A percentile compares a stretch with the other conserved stretches of the same genome.
phyloP scores from a whole-genome alignment of 2,329 filamentous ascomycete genomes.

The Sarocladiaceae sp. region DNA sequence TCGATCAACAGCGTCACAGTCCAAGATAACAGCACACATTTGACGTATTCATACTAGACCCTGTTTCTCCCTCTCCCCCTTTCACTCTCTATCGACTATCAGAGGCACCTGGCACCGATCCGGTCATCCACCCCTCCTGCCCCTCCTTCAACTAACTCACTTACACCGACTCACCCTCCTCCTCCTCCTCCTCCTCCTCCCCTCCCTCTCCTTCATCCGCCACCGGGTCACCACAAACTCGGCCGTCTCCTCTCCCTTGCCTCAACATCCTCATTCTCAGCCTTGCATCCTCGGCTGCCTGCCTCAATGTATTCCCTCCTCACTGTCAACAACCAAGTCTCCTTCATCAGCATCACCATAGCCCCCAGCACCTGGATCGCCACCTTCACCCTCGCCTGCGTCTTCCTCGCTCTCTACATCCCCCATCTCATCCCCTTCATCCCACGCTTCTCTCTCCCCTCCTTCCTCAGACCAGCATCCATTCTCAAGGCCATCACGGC shows the following conservation, averaged over 20 bases:
- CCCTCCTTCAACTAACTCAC: neutral
- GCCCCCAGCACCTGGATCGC: constrained; percentile 53
- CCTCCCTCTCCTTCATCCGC: neutral
- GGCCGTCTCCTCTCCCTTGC: neutral
- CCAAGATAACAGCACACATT: no score
- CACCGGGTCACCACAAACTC: neutral
- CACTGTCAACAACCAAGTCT: constrained; percentile 56
- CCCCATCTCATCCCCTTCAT: constrained; percentile 27
- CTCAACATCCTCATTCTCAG: neutral
- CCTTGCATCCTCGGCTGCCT: neutral
- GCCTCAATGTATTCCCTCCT: constrained; percentile 50
- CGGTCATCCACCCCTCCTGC: neutral
- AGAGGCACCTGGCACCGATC: no score
- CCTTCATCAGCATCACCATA: constrained; percentile 52
- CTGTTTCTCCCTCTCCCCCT: no score
- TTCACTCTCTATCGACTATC: no score
- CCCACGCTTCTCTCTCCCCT: constrained; percentile 28
- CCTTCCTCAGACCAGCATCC: neutral
- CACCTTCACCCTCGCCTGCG: constrained; percentile 40
- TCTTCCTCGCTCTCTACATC: constrained; percentile 45
- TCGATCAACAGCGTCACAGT: no score
- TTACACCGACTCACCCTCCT: constrained; percentile 1
- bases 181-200: neutral
- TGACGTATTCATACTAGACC: no score
- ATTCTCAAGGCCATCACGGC: constrained; percentile 7